Evolutionary conservation across 2,329 filamentous ascomycete species (phyloP).

Genomic region (Aspergillus aculeatus): DNA sequence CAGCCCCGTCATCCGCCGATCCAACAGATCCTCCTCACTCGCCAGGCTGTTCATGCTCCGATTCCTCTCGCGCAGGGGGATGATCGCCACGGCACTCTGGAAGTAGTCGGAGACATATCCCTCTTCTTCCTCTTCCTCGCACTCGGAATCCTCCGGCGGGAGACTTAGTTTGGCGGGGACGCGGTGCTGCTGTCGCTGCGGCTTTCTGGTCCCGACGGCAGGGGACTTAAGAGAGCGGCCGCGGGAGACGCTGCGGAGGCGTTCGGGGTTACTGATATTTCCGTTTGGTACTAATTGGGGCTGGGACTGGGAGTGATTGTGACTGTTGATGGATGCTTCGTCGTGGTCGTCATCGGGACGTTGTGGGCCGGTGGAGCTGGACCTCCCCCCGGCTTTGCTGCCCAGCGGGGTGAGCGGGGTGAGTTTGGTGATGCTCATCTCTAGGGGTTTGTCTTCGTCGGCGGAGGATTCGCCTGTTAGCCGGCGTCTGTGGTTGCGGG

Average conservation of each 20-base stretch:
- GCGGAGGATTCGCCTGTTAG: slow-evolving; percentile 62
- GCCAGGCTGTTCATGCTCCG: slow-evolving; percentile 54
- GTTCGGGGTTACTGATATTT: not conserved
- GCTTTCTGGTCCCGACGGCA: slow-evolving; percentile 8
- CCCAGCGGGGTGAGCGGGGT: slow-evolving; percentile 18
- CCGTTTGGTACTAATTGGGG: slow-evolving; percentile 8
- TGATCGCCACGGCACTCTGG: slow-evolving; percentile 16
- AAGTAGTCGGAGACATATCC: slow-evolving; percentile 24
- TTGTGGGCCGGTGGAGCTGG: no score
- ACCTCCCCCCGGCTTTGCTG: not conserved
- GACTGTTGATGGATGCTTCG: no score
- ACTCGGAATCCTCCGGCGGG: slow-evolving; percentile 7
- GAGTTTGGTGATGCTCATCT: slow-evolving; percentile 65
- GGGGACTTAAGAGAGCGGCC: slow-evolving; percentile 2
- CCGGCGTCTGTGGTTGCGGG: slow-evolving; percentile 49
- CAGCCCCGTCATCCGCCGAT: slow-evolving; percentile 56
- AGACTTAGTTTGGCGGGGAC: slow-evolving; percentile 21
- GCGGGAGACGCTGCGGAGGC: slow-evolving; percentile 10
- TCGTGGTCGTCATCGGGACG: no score
- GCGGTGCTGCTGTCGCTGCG: slow-evolving; percentile 7
- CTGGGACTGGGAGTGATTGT: no score
- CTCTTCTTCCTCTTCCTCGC: not conserved
- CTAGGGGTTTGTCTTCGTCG: slow-evolving; percentile 77
- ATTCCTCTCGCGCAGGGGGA: slow-evolving; percentile 24
- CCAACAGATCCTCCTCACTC: slow-evolving; percentile 58